A percentile compares a stretch with the other conserved stretches of the same genome.
Evolutionary conservation across 257 asterid species (phyloP).

Genomic region (Scutellaria galericulata): DNA sequence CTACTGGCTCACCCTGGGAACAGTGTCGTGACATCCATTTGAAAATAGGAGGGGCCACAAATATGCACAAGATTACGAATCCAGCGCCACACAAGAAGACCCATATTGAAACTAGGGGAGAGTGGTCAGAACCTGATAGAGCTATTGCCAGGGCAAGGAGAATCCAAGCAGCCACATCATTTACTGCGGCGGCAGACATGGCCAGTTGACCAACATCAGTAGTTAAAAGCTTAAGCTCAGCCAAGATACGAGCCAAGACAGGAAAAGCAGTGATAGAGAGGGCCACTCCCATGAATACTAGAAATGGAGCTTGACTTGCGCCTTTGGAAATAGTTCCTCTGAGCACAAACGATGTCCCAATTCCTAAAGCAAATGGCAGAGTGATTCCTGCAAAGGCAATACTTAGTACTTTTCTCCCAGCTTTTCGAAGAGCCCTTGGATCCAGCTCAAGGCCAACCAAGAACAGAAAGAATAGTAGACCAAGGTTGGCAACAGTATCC

Average conservation of each 20-base stretch:
- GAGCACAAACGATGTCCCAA: constrained; percentile 64
- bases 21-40: constrained; percentile 61
- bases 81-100: constrained; percentile 61
- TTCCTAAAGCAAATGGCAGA: constrained; percentile 66
- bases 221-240: constrained; percentile 72
- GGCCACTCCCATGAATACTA: constrained; percentile 84
- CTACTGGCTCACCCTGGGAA: constrained; percentile 65
- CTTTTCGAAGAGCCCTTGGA: constrained; percentile 48
- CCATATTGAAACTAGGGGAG: constrained; percentile 66
- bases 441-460: constrained; percentile 74
- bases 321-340: constrained; percentile 54
- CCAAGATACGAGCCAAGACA: constrained; percentile 72
- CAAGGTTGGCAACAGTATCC: constrained; percentile 75
- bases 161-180: constrained; percentile 79
- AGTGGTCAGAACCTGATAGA: constrained; percentile 53
- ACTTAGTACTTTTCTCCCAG: constrained; percentile 59
- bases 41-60: constrained; percentile 55
- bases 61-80: constrained; percentile 46
- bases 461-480: constrained; percentile 72
- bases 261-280: constrained; percentile 83
- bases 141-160: constrained; percentile 73
- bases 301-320: constrained; percentile 55
- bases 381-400: constrained; percentile 73
- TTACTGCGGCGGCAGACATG: constrained; percentile 82
- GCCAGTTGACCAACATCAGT: constrained; percentile 72